Base-by-base conservation (phyloP, 75 land plant species). In the Sequoiadendron giganteum region DNA sequence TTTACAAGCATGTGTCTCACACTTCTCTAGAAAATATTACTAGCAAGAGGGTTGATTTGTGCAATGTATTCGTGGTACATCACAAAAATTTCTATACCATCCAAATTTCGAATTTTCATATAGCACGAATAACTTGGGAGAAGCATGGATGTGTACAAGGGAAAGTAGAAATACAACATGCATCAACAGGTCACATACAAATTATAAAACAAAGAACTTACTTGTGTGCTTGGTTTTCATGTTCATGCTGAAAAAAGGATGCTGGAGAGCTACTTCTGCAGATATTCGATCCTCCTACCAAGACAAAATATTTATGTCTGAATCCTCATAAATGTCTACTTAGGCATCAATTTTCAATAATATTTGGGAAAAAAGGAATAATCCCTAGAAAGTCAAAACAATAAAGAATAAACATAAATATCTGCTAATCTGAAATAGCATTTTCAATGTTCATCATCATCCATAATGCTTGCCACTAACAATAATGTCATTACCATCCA, bases 281-380 rank as follows among this genome's bases (percentile, higher is more conserved):
- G 90, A 90, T 49, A 90, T 90, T 39, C 90, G 90, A 90, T 90
- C 90, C 84, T 90, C 90, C 86, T 85, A 68, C 76, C 30, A 82
- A 82, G 52, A 82, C 32, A 82, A 82, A 75, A 28, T 11, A 43
- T 42, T 47, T 43, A 47, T 45, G 49, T 42, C 84, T 47, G 32
- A 40, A 79, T 79, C 40, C 28, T 82, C 15, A 47, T 81, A 81
- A 79, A 81, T 82, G 84, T n/a, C 34, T 82, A 15, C 52, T 47
- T n/a, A 43, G 11, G 84, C 21, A n/a, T 82, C 42, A n/a, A n/a
- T 82, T 45, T 5, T 80, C 28, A 45, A 10, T 82, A 47, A 82
- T 25, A 82, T 45, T 3, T 28, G 21, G 1, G 5, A 79, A 42
- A 76, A 79, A 2, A 21, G 1, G 21, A 79, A 21, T 40, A 40